phyloP scores from a whole-genome alignment of 176 grass and related monocot species.

The Aegilops bicornis region DNA sequence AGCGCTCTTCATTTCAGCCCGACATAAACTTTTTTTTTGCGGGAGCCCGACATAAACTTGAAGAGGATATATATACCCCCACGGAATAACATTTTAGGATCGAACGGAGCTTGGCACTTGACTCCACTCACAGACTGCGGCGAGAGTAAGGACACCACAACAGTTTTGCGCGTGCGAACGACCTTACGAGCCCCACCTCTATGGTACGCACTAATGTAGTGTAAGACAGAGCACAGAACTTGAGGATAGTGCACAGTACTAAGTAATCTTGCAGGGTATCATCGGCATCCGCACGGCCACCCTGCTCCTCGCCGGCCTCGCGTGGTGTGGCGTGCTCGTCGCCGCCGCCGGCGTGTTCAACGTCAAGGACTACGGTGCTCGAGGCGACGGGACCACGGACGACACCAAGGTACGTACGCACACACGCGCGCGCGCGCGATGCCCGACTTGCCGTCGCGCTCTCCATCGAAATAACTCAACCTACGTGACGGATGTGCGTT shows the following conservation, averaged over 20 bases:
- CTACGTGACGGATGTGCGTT: neutral
- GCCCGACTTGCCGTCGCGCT: neutral
- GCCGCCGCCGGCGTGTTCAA: neutral
- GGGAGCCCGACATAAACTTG: no score
- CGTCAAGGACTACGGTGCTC: constrained; percentile 45
- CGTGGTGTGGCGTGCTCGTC: neutral
- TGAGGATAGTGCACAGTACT: neutral
- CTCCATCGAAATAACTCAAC: neutral
- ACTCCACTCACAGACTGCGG: no score
- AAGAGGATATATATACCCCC: no score
- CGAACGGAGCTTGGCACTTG: no score
- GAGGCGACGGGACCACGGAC: constrained; percentile 42
- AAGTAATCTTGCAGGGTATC: constrained; percentile 11
- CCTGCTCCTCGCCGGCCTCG: neutral
- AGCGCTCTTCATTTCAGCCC: no score
- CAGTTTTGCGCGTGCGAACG: neutral
- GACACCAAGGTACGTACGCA: constrained; percentile 42
- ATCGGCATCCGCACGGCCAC: neutral
- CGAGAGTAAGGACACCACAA: neutral
- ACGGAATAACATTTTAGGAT: no score
- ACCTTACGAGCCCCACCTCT: no score
- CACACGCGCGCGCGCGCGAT: neutral
- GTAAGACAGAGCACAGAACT: no score
- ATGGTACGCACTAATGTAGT: no score
- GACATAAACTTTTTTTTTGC: no score